phyloP scores from a whole-genome alignment of 1,139 yeast genomes.

The Lizanozyma gosingica region DNA sequence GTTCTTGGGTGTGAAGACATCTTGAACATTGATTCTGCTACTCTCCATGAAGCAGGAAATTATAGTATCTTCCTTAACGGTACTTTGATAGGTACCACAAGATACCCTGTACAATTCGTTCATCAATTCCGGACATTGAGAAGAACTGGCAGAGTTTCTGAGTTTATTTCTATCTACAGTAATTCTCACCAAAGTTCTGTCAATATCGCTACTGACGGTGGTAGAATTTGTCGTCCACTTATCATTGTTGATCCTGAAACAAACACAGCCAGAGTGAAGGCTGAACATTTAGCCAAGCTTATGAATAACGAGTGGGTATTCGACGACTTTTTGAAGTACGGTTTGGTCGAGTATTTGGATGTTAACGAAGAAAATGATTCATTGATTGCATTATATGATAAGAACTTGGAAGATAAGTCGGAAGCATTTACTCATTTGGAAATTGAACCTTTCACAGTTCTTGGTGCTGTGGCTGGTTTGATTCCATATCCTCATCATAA shows the following conservation, averaged over 20 bases:
- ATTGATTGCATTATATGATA: slow-evolving; percentile 83
- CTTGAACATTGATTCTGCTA: slow-evolving; percentile 71
- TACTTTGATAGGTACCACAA: slow-evolving; percentile 83
- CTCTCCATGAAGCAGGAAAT: slow-evolving; percentile 66
- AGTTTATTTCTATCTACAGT: slow-evolving; percentile 83
- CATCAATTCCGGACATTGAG: slow-evolving; percentile 68
- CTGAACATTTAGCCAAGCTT: slow-evolving; percentile 56
- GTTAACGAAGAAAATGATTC: slow-evolving; percentile 97
- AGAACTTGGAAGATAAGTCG: slow-evolving; percentile 37
- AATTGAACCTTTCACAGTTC: slow-evolving; percentile 90
- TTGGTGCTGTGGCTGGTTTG: slow-evolving; percentile 97
- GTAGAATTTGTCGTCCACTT: slow-evolving; percentile 94
- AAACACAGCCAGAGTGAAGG: slow-evolving; percentile 61
- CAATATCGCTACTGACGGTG: slow-evolving; percentile 98
- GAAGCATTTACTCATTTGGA: slow-evolving; percentile 77
- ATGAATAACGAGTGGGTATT: slow-evolving; percentile 67
- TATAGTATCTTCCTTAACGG: slow-evolving; percentile 88
- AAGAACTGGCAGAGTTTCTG: slow-evolving; percentile 80
- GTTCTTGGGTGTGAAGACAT: slow-evolving; percentile 88
- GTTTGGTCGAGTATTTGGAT: slow-evolving; percentile 91
- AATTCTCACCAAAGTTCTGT: slow-evolving; percentile 88
- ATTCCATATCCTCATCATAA: slow-evolving; percentile 99
- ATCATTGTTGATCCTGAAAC: slow-evolving; percentile 62
- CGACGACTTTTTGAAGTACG: slow-evolving; percentile 79
- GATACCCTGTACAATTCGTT: slow-evolving; percentile 79